Base-by-base conservation (phyloP, 768 basidiomycete genomes). In the Suillus americanus region DNA sequence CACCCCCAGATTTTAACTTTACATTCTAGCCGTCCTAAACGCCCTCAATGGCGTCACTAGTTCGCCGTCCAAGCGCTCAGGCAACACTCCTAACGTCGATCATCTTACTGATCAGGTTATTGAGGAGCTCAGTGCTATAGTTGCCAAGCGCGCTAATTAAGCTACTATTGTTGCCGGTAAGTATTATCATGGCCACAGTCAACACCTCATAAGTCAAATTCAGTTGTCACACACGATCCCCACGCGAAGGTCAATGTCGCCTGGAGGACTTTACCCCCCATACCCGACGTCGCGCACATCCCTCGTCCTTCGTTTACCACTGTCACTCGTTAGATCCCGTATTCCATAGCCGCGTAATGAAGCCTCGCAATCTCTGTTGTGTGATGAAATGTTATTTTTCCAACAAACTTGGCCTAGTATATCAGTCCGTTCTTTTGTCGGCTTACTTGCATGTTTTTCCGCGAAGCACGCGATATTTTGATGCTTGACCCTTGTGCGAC, bases 71-170 rank as follows among this genome's bases (percentile, higher is more conserved):
- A 50, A 50, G 23, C 48, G 48, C 48, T 12, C 12, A 10, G 23
- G 7, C 23, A 6, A 2, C 1, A 1, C 8, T 8, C 14, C 48
- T 25, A 2, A 8, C 0, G 48, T 35, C 9, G 2, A 9, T 0
- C 9, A 35, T 35, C 35, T 35, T 35, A 9, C 35, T 35, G 35
- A 35, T 9, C 9, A 1, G 35, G 9, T 9, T 35, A 1, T 10
- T 35, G 35, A 35, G 2, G 9, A 35, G 1, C 9, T 35, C 3
- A 35, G 4, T 9, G 35, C 35, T 10, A 10, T 2, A 35, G 35
- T 4, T 35, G 13, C 38, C 13, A 38, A 51, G 28, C 50, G 50
- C 3, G 20, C 16, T 18, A 13, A 16, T 8, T 7, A 16, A 1
- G 25, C 7, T 33, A 33, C 2, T 3, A 28, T 50, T 8, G 2